phyloP scores from a whole-genome alignment of 164 flowering plant genomes.

The Cinnamomum chago region DNA sequence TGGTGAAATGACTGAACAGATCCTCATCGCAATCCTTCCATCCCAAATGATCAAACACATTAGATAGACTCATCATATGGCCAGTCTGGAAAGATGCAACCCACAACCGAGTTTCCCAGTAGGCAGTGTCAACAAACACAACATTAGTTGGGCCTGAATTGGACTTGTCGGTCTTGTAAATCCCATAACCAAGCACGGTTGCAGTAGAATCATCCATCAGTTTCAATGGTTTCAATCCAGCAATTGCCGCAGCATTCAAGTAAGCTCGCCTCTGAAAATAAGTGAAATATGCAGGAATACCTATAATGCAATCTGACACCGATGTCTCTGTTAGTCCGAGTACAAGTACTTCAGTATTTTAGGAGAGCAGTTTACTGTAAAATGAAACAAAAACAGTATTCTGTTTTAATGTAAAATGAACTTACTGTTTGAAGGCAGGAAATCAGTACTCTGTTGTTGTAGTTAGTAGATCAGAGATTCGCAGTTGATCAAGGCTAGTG shows the following conservation, averaged over 20 bases:
- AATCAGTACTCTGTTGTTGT: too few relatives aligned
- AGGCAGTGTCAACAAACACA: slow-evolving; percentile 88
- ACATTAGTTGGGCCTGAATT: slow-evolving; percentile 46
- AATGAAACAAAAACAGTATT: too few relatives aligned
- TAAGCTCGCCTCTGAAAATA: slow-evolving; percentile 74
- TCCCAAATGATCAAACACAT: slow-evolving; percentile 78
- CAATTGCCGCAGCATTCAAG: slow-evolving; percentile 77
- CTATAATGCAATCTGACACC: slow-evolving; percentile 70
- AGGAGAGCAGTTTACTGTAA: too few relatives aligned
- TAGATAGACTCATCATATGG: slow-evolving; percentile 65
- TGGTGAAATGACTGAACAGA: slow-evolving; percentile 64
- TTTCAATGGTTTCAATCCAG: slow-evolving; percentile 72
- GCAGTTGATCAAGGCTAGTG: too few relatives aligned
- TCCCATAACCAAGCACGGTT: slow-evolving; percentile 88
- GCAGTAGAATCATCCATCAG: slow-evolving; percentile 94
- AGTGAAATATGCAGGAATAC: slow-evolving; percentile 81
- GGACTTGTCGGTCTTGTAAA: slow-evolving; percentile 67
- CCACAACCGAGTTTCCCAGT: slow-evolving; percentile 84
- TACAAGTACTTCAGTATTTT: too few relatives aligned
- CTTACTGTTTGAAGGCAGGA: too few relatives aligned
- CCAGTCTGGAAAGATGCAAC: slow-evolving; percentile 67
- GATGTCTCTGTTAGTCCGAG: too few relatives aligned
- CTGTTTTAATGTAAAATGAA: too few relatives aligned
- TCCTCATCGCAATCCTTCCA: slow-evolving; percentile 91
- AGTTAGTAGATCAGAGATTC: too few relatives aligned